Base-by-base conservation (phyloP, 2,329 filamentous ascomycete species). In the Xylaria sp. region DNA sequence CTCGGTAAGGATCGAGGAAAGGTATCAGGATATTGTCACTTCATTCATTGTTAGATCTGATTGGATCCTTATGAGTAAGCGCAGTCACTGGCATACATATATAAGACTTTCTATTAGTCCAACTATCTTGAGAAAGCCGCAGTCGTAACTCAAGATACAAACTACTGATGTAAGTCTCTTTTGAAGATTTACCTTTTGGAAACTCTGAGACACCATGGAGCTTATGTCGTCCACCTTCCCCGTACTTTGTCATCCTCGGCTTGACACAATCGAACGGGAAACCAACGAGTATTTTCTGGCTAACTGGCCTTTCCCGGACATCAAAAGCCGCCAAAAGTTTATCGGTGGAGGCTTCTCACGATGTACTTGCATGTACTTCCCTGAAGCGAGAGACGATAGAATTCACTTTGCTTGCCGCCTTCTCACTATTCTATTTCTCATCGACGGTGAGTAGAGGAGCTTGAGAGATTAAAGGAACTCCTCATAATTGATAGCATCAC, bases 341-440 rank as follows among this genome's bases (percentile, higher is more conserved):
- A 13, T 62, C 5, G 40, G 20, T 2, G 58, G 5, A 9, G 33
- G 51, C 1, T 62, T 66, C 7, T 13, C 51, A 10, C 28, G 33
- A 20, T n/a, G 15, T 3, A 62, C 58, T 4, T 66, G 64, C 26
- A 20, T 66, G 15, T 66, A 62, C 31, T 62, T 62, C 23, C 58
- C 49, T 1, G 13, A 17, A 5, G 58, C 64, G 1, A 38, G 15
- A 9, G 58, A 66, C 33, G 64, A 66, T 33, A n/a, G 64, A 7
- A 62, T 66, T 33, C 49, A 62, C 23, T 58, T 62, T 20, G 64
- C 64, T 2, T 57, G 58, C 26, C 58, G 64, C 1, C 51, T 66
- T 10, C 20, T 66, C 1, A 57, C 49, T 2, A 10, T 66, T 17
- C n/a, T 62, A 17, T 62, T 66, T 20, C 36, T 66, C 2, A 49